Base-by-base conservation (phyloP, 2,329 filamentous ascomycete species). In the Boeremia lycopersici region DNA sequence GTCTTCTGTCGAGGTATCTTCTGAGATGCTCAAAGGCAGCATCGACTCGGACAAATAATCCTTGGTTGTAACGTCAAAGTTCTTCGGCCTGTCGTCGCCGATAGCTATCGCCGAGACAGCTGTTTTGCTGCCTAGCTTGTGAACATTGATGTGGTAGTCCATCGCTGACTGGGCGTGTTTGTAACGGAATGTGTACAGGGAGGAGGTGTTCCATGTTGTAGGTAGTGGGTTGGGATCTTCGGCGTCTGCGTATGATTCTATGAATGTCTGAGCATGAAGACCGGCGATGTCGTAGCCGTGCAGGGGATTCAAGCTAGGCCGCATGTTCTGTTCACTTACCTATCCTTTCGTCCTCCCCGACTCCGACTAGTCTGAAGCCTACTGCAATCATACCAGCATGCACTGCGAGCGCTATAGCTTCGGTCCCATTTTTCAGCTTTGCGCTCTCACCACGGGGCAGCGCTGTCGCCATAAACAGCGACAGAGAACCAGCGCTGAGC, bases 341-440 rank as follows among this genome's bases (percentile, higher is more conserved):
- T 61, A 90, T 85, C 42, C 81, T 84, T 70, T 92, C 86, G 48
- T 93, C 91, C 75, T 98, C 91, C 42, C 88, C 84, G n/a, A 96
- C 87, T 2, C 93, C 93, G 15, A 91, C 77, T 3, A 98, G 81
- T 48, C 88, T 84, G 73, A 97, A 98, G 60, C 87, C 90, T 2
- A 93, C 85, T 8, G 88, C 87, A 23, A 85, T 74, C 86, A 98
- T 90, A 67, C 88, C 91, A 3, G 91, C 89, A 74, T 99, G 93
- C 17, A 88, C 81, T 59, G 96, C 88, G 23, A 98, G 83, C 13
- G 91, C 91, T 57, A 97, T 80, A 42, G 89, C 91, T 77, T 98
- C 93, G 72, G 89, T 91, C 0, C 89, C 84, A 53, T 84, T 88
- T 62, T 87, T 86, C 28, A 93, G 65, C 61, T 77, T 72, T 39